A percentile compares a stretch with the other conserved stretches of the same genome.
Evolutionary conservation across 108 stramenopile species (phyloP).

Genomic region (Pseudonitzschia multistriata): DNA sequence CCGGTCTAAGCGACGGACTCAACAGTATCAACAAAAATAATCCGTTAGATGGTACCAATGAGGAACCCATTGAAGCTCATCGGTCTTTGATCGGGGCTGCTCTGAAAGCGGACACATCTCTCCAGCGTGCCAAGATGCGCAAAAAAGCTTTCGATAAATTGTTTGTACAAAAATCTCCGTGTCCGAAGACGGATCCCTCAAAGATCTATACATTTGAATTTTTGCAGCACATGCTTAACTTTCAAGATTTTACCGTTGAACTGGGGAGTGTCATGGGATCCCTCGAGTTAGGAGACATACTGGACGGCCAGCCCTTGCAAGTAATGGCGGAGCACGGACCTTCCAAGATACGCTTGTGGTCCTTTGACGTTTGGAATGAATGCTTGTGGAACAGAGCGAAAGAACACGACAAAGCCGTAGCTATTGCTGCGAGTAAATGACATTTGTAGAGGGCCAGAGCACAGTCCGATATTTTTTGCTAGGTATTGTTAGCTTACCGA

Average conservation of each 20-base stretch:
- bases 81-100: constrained; percentile 43
- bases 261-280: constrained; percentile 62
- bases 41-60: constrained; percentile 19
- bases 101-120: constrained; percentile 34
- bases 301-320: constrained; percentile 75
- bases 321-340: constrained; percentile 46
- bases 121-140: constrained; percentile 50
- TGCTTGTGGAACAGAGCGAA: constrained; percentile 40
- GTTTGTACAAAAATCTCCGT: constrained; percentile 31
- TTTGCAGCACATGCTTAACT: constrained; percentile 80
- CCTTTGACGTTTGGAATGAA: constrained; percentile 82
- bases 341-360: constrained; percentile 42
- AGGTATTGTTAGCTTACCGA: too few relatives aligned
- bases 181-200: constrained; percentile 40
- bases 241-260: constrained; percentile 70
- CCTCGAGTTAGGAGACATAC: constrained; percentile 46
- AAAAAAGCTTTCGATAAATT: constrained; percentile 74
- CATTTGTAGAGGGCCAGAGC: too few relatives aligned
- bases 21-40: neutral
- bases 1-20: too few relatives aligned
- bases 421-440: neutral
- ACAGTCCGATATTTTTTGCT: too few relatives aligned
- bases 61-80: constrained; percentile 10
- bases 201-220: constrained; percentile 86
- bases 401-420: neutral